Base-by-base conservation (phyloP, 495 filamentous ascomycete genomes). In the Penicillium waksmanii region DNA sequence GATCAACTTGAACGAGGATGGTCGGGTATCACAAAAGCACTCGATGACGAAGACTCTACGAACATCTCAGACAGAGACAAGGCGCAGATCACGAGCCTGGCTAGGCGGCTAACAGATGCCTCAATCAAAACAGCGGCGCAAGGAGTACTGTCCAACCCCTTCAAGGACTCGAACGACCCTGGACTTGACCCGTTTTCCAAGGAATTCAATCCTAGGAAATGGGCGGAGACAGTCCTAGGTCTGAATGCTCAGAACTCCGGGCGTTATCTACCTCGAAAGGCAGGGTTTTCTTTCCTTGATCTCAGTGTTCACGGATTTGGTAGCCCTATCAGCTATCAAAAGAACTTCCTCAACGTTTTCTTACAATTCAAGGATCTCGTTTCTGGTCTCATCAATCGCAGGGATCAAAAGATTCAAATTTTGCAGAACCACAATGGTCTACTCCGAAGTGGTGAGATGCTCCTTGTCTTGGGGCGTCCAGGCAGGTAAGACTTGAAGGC, bases 381-480 rank as follows among this genome's bases (percentile, higher is more conserved):
- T 0, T 17, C 23, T 5, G 34, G 56, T 13, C 25, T 59, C 23
- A 10, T 64, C 47, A 54, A 56, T 36, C 44, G 46, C 2, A 56
- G 46, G 4, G 44, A 58, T 2, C 44, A 55, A 5, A 44, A 55
- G 17, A 38, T 64, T 1, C 47, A 59, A 19, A 56, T 59, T 17
- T 31, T 64, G 46, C 43, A 48, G 21, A 51, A 48, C n/a, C 51
- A 59, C 12, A 57, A 64, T 21, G 61, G 61, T 3, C 47, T 64
- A 15, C 73, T 61, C 61, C 80, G 44, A 44, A 82, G 81, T 19
- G 89, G 89, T 13, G 89, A 92, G 71, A 90, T 88, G 83, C 72
- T 92, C 27, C 73, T 91, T 12, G 88, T 91, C 1, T 74, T 91
- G 15, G 89, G 88, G 13, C 81, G 83, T 12, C 89, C 89, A 9